Conservation (phyloP, 495 filamentous ascomycete genomes). For the Pseudotulostoma volvatum region DNA sequence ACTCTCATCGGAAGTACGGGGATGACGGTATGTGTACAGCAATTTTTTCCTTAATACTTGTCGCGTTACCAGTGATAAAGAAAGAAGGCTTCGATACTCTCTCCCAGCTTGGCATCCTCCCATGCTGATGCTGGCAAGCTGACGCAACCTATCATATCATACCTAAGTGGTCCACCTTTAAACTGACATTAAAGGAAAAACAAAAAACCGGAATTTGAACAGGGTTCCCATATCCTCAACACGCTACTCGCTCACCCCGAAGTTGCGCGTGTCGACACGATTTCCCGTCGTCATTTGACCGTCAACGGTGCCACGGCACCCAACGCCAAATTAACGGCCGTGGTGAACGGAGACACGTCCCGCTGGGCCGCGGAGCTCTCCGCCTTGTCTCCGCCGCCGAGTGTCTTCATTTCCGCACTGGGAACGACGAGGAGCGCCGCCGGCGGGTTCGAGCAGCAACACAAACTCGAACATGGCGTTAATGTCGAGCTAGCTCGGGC, state of each 20-base stretch:
- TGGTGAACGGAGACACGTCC: constrained; percentile 27
- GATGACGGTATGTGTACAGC: too few relatives aligned
- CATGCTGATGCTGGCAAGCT: too few relatives aligned
- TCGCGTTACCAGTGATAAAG: too few relatives aligned
- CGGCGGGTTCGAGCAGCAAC: constrained; percentile 54
- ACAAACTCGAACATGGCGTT: constrained; percentile 60
- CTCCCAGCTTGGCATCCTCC: too few relatives aligned
- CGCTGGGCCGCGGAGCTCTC: constrained; percentile 41
- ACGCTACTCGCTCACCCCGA: constrained; percentile 23
- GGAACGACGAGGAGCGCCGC: constrained; percentile 50
- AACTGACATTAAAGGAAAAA: too few relatives aligned
- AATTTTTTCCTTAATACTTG: too few relatives aligned
- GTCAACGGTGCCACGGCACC: constrained; percentile 12
- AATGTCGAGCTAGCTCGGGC: constrained; percentile 52
- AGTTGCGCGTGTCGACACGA: constrained; percentile 28
- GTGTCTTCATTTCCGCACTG: constrained; percentile 46
- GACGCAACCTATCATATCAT: too few relatives aligned
- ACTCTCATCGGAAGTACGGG: too few relatives aligned
- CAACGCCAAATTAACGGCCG: constrained; percentile 26
- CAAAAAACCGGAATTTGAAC: too few relatives aligned
- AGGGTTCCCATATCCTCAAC: constrained; percentile 35
- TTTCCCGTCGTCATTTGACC: constrained; percentile 28
- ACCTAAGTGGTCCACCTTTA: too few relatives aligned
- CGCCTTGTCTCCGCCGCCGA: constrained; percentile 36
- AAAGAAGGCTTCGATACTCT: too few relatives aligned